A percentile compares a stretch with the other conserved stretches of the same genome.
Evolutionary conservation across 371 early-diverging fungal species (phyloP).

Genomic region (Circinella umbellata): DNA sequence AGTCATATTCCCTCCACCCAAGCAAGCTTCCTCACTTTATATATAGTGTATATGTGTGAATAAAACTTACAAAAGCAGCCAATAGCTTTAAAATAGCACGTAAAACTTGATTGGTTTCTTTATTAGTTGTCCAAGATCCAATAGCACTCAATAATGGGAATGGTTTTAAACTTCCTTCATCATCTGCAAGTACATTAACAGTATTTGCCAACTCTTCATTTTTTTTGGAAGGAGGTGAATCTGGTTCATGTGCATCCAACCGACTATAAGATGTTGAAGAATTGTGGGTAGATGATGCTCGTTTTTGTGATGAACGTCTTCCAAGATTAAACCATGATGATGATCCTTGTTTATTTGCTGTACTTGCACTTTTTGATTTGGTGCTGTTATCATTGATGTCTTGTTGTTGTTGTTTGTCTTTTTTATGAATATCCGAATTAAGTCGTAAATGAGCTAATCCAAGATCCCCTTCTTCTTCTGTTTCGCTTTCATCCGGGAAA

Average conservation of each 20-base stretch:
- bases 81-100: constrained; percentile 67
- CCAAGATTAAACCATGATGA: constrained; percentile 16
- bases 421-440: background rate
- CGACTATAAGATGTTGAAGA: constrained; percentile 5
- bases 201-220: constrained; percentile 6
- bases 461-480: constrained; percentile 5
- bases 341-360: background rate
- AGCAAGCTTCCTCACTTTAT: no score
- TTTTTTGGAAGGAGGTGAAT: constrained; percentile 10
- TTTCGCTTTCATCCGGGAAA: constrained; percentile 25
- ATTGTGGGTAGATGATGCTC: background rate
- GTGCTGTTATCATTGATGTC: background rate
- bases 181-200: constrained; percentile 25
- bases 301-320: background rate
- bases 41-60: no score
- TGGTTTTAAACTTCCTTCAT: constrained; percentile 33
- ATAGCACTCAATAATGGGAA: constrained; percentile 44
- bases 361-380: background rate
- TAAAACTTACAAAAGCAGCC: constrained; percentile 65
- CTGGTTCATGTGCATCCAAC: constrained; percentile 16
- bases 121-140: constrained; percentile 56
- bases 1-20: no score
- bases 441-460: background rate
- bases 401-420: background rate
- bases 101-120: constrained; percentile 68